A percentile compares a stretch with the other conserved stretches of the same genome.
phyloP scores from a whole-genome alignment of 163 green algal species.

The Chlamydomonas reinhardtii region DNA sequence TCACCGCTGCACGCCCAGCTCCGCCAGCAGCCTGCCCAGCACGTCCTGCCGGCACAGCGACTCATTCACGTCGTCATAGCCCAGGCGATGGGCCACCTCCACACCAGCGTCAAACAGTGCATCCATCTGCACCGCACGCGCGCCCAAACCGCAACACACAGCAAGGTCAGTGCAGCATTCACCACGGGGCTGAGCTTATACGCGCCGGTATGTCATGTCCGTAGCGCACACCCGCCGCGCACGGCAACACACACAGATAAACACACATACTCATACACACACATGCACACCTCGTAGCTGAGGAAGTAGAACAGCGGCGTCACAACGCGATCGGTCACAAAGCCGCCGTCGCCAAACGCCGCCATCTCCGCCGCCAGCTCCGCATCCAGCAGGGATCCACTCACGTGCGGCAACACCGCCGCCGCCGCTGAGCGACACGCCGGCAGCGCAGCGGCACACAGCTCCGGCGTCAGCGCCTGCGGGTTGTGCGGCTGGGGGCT shows the following conservation, averaged over 20 bases:
- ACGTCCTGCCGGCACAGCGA: constrained; percentile 45
- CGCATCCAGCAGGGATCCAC: too few species aligned
- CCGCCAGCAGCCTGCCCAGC: constrained; percentile 10
- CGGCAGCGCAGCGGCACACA: constrained; percentile 8
- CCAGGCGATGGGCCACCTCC: constrained; percentile 67
- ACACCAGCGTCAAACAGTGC: constrained; percentile 47
- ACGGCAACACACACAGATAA: too few species aligned
- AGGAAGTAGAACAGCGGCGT: constrained; percentile 33
- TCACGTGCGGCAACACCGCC: too few species aligned
- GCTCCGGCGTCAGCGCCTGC: background rate
- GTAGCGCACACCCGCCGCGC: too few species aligned
- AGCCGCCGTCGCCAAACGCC: constrained; percentile 68
- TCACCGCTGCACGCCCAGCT: constrained; percentile 12
- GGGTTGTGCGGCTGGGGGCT: too few species aligned
- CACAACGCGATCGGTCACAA: constrained; percentile 67
- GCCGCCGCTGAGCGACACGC: background rate
- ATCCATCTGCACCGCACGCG: constrained; percentile 24
- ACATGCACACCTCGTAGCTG: constrained; percentile 50
- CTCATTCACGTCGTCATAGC: constrained; percentile 81
- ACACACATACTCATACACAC: too few species aligned
- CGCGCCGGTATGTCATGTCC: too few species aligned
- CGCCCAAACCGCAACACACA: too few species aligned
- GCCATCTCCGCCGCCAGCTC: constrained; percentile 65
- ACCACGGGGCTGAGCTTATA: too few species aligned
- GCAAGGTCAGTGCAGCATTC: too few species aligned